phyloP scores from a whole-genome alignment of 2,329 filamentous ascomycete genomes.

The Teratosphaeria viscida region DNA sequence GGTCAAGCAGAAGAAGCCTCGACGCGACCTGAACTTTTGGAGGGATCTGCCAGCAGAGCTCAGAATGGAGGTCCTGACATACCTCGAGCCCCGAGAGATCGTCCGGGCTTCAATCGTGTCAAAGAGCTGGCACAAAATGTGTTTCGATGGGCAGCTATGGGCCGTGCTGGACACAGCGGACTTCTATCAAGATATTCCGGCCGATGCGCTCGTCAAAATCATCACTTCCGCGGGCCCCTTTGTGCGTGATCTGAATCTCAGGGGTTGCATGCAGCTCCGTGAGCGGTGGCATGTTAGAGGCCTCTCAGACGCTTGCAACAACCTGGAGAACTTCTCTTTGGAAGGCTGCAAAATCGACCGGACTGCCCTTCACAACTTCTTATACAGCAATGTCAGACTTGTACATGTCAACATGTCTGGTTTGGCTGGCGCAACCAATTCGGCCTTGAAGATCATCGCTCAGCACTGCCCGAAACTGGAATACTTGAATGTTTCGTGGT shows the following conservation, averaged over 20 bases:
- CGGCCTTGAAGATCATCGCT: constrained; percentile 76
- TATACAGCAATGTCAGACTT: constrained; percentile 68
- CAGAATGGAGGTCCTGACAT: constrained; percentile 64
- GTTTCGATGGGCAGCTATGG: constrained; percentile 95
- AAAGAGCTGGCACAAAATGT: constrained; percentile 67
- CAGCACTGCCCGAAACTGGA: constrained; percentile 73
- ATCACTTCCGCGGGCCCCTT: constrained; percentile 81
- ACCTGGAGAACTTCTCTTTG: constrained; percentile 76
- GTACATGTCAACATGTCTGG: constrained; percentile 82
- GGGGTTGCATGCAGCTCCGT: constrained; percentile 81
- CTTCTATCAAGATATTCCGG: constrained; percentile 81
- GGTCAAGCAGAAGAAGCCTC: constrained; percentile 11
- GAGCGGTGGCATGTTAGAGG: constrained; percentile 68
- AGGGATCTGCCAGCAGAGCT: constrained; percentile 71
- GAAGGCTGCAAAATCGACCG: constrained; percentile 84
- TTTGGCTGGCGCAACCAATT: constrained; percentile 67
- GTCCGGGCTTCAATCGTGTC: constrained; percentile 68
- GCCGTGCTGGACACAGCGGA: constrained; percentile 62
- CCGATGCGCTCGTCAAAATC: constrained; percentile 71
- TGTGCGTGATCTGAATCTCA: constrained; percentile 77
- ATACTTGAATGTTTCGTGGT: constrained; percentile 85
- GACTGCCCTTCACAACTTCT: constrained; percentile 62
- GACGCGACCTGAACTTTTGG: constrained; percentile 58
- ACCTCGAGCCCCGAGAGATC: constrained; percentile 69
- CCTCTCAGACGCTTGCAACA: constrained; percentile 73